These are phyloP conservation scores for Melampsora larici-populina DNA, from an alignment of 1,284 basidiomycete species.

Conservation along the genomic window DNA sequence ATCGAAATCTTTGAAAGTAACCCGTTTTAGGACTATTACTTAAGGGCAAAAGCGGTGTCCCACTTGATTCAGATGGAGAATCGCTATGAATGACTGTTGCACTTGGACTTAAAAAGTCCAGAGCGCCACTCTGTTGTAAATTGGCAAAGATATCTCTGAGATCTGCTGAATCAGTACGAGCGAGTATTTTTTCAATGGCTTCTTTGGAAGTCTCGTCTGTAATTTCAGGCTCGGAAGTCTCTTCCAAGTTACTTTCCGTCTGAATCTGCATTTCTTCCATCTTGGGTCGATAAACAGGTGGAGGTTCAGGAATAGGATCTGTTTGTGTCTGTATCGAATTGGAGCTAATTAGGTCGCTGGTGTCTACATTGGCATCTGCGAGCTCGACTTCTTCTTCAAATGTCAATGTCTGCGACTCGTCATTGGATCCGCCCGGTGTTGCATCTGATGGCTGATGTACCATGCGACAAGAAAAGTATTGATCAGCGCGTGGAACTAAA, in stretches of 20 bases:
- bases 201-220: neutral
- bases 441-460: no score
- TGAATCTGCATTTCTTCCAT: constrained; percentile 33
- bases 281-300: constrained; percentile 40
- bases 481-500: no score
- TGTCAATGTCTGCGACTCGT: neutral
- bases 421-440: neutral
- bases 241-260: neutral
- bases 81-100: neutral
- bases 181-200: neutral
- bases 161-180: neutral
- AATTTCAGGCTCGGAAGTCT: neutral
- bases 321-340: constrained; percentile 23
- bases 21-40: neutral
- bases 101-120: neutral
- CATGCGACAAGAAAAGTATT: no score
- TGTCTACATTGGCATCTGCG: constrained; percentile 1
- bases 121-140: neutral
- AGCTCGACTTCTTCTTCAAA: constrained; percentile 8
- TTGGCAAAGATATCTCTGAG: neutral
- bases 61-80: neutral
- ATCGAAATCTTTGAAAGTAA: constrained; percentile 3
- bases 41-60: neutral
- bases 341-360: neutral
- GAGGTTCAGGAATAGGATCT: constrained; percentile 29